Evolutionary conservation across 768 basidiomycete species (phyloP), one percentile per base, ranked within the genome.

Genomic region (Coprinopsis marcescibilis): DNA sequence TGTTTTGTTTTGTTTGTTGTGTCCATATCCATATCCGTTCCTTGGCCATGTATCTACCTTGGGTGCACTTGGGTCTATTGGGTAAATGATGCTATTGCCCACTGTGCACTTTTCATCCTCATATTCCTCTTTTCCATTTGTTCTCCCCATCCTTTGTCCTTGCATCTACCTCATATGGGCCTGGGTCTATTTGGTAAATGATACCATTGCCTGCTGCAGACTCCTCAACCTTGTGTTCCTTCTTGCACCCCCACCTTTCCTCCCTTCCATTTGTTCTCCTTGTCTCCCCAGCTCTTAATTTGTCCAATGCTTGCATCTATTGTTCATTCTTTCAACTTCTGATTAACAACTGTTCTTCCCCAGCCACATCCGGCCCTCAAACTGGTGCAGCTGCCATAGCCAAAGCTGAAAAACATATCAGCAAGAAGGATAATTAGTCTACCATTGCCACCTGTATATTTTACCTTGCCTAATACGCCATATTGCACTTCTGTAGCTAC

Each of bases 321-420:
- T 32, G 8, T 8, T n/a, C 30, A 8, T 32, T n/a, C 30, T 8
- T 32, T 32, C 30, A 8, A 32, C 8, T n/a, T 8, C 8, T 8
- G n/a, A 8, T 8, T n/a, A 8, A 32, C 8, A 8, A 33, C 25
- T 8, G 10, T 8, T 32, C 30, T n/a, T 32, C 30, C 8, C 8
- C 30, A 69, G 76, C 75, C 35, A 69, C 77, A 4, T 57, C 72
- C 15, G 81, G 80, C n/a, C 84, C 90, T 14, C 78, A 80, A 57
- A 92, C 90, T 2, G 91, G 93, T 62, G 81, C 83, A 38, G 93
- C 90, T 2, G 73, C 86, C 39, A 85, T 94, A 57, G 78, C 87
- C 41, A 86, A 89, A 59, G 92, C 91, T 17, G 91, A 93, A 68
- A 93, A 93, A 68, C 80, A 81, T 51, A 71, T 83, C 34, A 83